Evolutionary conservation across 805 yeast genomes (phyloP).

Genomic region (Saturnispora dispora): DNA sequence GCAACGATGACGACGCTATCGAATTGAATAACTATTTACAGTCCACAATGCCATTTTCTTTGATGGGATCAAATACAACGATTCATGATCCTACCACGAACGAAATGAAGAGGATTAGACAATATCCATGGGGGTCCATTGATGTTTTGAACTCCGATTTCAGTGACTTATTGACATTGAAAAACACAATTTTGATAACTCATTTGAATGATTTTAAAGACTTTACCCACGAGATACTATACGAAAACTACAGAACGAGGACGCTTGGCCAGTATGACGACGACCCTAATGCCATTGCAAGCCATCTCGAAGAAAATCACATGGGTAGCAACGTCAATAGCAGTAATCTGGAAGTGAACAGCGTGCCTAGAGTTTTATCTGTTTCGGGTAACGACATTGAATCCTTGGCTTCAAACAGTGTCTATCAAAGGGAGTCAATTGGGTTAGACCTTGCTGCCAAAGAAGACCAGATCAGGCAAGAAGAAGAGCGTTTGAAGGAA

Average conservation of each 20-base stretch:
- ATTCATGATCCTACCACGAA: constrained; percentile 29
- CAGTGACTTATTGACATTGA: constrained; percentile 72
- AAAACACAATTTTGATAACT: constrained; percentile 71
- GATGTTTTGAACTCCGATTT: constrained; percentile 53
- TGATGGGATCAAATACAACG: constrained; percentile 48
- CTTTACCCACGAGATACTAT: constrained; percentile 74
- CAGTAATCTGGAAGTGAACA: background rate
- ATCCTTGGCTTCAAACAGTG: background rate
- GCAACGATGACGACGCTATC: constrained; percentile 24
- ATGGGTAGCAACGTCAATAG: background rate
- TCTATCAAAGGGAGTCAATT: background rate
- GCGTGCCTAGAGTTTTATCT: constrained; percentile 7
- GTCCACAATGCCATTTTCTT: constrained; percentile 51
- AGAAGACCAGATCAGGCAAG: constrained; percentile 83
- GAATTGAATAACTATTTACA: constrained; percentile 32
- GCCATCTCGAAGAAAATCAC: background rate
- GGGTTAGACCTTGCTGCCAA: constrained; percentile 29
- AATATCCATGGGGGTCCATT: constrained; percentile 63
- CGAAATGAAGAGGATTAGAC: constrained; percentile 38
- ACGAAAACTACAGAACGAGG: constrained; percentile 84
- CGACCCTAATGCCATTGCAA: background rate
- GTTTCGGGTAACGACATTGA: constrained; percentile 6
- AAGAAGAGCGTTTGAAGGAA: constrained; percentile 79
- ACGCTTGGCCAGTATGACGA: constrained; percentile 14
- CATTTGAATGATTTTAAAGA: constrained; percentile 87